These are phyloP conservation scores for Hanseniaspora clermontiae DNA, from an alignment of 805 yeast species.

Conservation along the genomic window DNA sequence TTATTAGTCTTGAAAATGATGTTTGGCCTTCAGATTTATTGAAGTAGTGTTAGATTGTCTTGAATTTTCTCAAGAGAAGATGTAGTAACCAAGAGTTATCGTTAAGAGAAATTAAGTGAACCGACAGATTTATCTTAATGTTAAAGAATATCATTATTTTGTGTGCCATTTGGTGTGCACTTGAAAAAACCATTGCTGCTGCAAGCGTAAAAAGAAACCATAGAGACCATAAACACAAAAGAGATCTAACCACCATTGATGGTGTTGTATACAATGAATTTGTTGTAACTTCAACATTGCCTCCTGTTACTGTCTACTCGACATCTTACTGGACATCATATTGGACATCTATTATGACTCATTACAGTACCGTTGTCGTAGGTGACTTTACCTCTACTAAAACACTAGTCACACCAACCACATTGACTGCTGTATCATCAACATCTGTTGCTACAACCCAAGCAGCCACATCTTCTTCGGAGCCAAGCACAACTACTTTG, in stretches of 20 bases:
- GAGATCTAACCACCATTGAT: slow-evolving; percentile 24
- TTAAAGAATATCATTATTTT: background rate
- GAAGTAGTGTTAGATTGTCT: too few relatives aligned
- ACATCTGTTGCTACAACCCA: slow-evolving; percentile 7
- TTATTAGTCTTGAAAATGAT: too few relatives aligned
- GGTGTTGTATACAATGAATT: slow-evolving; percentile 29
- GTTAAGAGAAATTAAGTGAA: too few relatives aligned
- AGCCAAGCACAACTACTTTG: background rate
- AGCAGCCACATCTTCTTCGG: slow-evolving; percentile 11
- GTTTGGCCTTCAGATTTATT: too few relatives aligned
- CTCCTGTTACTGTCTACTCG: slow-evolving; percentile 26
- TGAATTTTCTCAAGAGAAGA: too few relatives aligned
- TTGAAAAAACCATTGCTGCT: slow-evolving; percentile 18
- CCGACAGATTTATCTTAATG: slow-evolving; percentile 5
- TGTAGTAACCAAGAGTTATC: too few relatives aligned
- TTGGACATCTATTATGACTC: slow-evolving; percentile 23
- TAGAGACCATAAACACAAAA: slow-evolving; percentile 5
- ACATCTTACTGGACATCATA: slow-evolving; percentile 22
- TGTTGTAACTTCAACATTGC: slow-evolving; percentile 26
- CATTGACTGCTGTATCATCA: slow-evolving; percentile 12
- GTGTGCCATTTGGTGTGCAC: slow-evolving; percentile 15
- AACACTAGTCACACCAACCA: slow-evolving; percentile 9
- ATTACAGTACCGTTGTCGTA: slow-evolving; percentile 21
- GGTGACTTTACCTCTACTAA: slow-evolving; percentile 21
- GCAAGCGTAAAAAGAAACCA: background rate